Evolutionary conservation across 352 stramenopile species (phyloP).

Genomic region (Thalassiosira mediterranea): DNA sequence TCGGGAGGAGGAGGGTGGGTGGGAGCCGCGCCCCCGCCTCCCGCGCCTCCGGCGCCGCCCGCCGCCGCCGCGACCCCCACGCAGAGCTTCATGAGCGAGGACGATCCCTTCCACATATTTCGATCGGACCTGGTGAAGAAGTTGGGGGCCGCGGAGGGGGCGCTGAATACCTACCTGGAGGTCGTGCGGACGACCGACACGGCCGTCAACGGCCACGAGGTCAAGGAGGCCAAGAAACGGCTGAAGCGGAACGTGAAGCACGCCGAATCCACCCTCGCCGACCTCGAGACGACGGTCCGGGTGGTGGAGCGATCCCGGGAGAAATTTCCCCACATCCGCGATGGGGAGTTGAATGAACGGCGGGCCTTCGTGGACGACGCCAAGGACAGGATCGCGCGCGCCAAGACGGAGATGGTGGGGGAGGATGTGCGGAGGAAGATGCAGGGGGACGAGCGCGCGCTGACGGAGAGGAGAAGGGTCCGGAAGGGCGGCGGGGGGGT

Average conservation of each 20-base stretch:
- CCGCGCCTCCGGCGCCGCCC: neutral
- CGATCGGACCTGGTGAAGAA: slow-evolving; percentile 68
- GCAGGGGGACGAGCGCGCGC: slow-evolving; percentile 63
- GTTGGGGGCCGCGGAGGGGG: slow-evolving; percentile 60
- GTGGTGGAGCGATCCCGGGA: slow-evolving; percentile 60
- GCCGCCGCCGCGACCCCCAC: neutral
- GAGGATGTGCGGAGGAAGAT: slow-evolving; percentile 68
- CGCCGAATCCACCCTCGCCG: slow-evolving; percentile 65
- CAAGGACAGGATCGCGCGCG: slow-evolving; percentile 47
- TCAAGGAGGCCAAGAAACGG: slow-evolving; percentile 76
- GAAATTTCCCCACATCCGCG: slow-evolving; percentile 72
- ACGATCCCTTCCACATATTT: slow-evolving; percentile 81
- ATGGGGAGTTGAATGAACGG: slow-evolving; percentile 63
- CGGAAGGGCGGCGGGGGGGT: neutral
- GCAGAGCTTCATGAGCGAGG: slow-evolving; percentile 28
- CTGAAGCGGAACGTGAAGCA: slow-evolving; percentile 76
- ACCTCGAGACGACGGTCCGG: slow-evolving; percentile 71
- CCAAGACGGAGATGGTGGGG: slow-evolving; percentile 66
- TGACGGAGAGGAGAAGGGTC: slow-evolving; percentile 50
- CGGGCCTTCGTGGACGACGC: slow-evolving; percentile 58
- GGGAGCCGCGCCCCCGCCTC: no score
- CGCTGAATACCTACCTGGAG: slow-evolving; percentile 59
- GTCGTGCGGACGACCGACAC: slow-evolving; percentile 78
- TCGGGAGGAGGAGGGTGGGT: neutral
- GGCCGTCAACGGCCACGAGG: slow-evolving; percentile 62